These are phyloP conservation scores for Syzygium grande DNA, from an alignment of 345 rosid genomes.

Conservation along the genomic window DNA sequence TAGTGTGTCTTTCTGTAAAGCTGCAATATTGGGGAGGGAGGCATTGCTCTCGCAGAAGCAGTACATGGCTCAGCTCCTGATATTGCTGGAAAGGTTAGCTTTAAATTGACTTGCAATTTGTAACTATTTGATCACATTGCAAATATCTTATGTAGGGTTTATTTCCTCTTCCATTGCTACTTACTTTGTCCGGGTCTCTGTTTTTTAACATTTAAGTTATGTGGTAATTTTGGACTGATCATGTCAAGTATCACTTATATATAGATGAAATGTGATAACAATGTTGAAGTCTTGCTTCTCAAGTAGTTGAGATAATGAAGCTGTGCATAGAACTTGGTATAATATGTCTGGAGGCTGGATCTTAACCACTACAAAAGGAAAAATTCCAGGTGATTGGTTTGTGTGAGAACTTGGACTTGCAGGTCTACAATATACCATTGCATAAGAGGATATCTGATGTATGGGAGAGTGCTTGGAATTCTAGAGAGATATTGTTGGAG, in stretches of 20 bases:
- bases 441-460: neutral
- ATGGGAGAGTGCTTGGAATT: neutral
- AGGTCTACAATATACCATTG: neutral
- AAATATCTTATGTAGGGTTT: neutral
- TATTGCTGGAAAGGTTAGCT: constrained; percentile 93
- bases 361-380: neutral
- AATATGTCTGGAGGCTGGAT: neutral
- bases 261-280: neutral
- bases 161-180: neutral
- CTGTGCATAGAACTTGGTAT: neutral
- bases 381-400: neutral
- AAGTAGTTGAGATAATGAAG: neutral
- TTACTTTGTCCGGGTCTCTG: neutral
- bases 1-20: constrained; percentile 24
- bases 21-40: constrained; percentile 96
- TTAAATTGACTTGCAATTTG: neutral
- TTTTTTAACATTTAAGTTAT: neutral
- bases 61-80: constrained; percentile 99
- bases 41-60: constrained; percentile 98
- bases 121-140: neutral
- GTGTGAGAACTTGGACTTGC: neutral
- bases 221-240: neutral
- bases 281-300: neutral
- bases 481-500: neutral
- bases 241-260: neutral